Evolutionary conservation across 257 asterid genomes (phyloP).

Genomic region (Gentiana dahurica): DNA sequence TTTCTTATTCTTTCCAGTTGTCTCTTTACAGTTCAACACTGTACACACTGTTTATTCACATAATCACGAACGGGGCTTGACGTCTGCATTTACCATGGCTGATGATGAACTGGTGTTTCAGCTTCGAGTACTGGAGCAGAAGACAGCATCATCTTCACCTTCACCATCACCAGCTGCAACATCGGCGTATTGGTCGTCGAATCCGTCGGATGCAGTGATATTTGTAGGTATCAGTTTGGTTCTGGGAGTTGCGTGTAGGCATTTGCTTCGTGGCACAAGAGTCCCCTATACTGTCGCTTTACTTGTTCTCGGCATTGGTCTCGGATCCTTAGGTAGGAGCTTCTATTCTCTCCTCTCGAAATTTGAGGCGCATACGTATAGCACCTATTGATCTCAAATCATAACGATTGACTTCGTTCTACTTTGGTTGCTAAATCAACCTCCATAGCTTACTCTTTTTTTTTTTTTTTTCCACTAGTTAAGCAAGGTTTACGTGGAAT

Average conservation of each 20-base stretch:
- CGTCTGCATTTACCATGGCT: slow-evolving; percentile 12
- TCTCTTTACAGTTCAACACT: no score
- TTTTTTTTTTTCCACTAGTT: background rate
- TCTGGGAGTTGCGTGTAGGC: slow-evolving; percentile 77
- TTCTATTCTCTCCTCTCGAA: background rate
- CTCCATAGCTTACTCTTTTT: background rate
- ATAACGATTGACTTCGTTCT: background rate
- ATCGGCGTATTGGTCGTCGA: slow-evolving; percentile 13
- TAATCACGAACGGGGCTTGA: slow-evolving; percentile 9
- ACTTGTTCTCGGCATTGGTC: slow-evolving; percentile 75
- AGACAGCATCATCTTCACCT: slow-evolving; percentile 24
- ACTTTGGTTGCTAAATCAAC: background rate
- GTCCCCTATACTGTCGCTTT: slow-evolving; percentile 92
- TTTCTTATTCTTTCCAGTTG: no score
- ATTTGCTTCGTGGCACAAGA: slow-evolving; percentile 77
- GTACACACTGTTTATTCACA: no score
- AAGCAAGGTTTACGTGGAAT: no score
- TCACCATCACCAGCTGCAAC: slow-evolving; percentile 3
- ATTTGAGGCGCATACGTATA: background rate
- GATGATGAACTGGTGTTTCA: slow-evolving; percentile 14
- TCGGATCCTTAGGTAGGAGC: slow-evolving; percentile 70
- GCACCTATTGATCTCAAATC: background rate
- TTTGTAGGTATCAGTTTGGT: slow-evolving; percentile 85
- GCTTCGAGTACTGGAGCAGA: slow-evolving; percentile 10
- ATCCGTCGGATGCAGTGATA: slow-evolving; percentile 72